Conservation (phyloP, 78 protist species). For the Dictyostelium brefeldianum region DNA sequence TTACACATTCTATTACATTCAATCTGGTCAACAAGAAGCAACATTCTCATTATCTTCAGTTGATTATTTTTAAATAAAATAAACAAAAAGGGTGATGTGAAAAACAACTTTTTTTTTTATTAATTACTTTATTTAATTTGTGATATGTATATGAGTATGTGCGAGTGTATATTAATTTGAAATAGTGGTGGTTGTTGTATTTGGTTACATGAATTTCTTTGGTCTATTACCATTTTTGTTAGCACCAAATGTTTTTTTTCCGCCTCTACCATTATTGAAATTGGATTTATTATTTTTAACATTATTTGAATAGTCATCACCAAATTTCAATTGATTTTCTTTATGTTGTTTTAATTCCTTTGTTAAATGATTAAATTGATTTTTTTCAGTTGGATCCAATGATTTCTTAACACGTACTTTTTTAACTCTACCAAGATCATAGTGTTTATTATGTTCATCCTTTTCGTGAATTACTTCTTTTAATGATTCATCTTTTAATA, state of each 20-base stretch:
- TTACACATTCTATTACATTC: too few species aligned
- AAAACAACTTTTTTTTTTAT: too few species aligned
- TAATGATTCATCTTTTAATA: conserved; percentile 37
- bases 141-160: too few species aligned
- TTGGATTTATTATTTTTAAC: not conserved
- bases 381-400: not conserved
- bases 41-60: too few species aligned
- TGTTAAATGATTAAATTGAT: not conserved
- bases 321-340: conserved; percentile 30
- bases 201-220: conserved; percentile 11
- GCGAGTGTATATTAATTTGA: too few species aligned
- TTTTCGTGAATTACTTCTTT: conserved; percentile 22
- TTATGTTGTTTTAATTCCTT: conserved; percentile 3
- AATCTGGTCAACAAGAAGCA: too few species aligned
- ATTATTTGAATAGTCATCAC: not conserved
- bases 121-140: too few species aligned
- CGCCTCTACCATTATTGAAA: not conserved
- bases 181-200: too few species aligned
- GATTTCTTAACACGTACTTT: conserved; percentile 32
- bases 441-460: conserved; percentile 57
- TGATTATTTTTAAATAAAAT: too few species aligned
- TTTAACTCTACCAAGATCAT: conserved; percentile 75
- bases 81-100: too few species aligned
- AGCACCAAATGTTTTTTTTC: not conserved
- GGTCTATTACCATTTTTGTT: not conserved